Conservation (phyloP, 148 eudicot species). For the Salicornia ramosissima region DNA sequence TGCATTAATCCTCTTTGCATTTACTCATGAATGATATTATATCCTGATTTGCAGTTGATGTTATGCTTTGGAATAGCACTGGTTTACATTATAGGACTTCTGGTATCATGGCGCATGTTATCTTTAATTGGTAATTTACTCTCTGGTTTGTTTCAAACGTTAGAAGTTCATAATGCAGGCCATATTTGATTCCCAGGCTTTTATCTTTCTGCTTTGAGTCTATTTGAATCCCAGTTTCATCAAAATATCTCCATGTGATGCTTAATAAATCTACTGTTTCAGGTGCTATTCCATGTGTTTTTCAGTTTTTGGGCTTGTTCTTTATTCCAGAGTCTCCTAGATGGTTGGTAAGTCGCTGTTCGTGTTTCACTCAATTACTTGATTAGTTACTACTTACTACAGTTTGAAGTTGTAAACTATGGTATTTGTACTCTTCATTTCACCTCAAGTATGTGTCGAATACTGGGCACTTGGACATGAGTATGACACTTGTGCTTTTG, state of each 20-base stretch:
- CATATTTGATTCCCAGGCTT: too few species aligned
- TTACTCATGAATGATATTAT: neutral
- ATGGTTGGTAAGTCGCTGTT: slow-evolving; percentile 51
- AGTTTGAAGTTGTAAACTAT: neutral
- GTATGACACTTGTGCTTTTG: too few species aligned
- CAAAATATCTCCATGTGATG: neutral
- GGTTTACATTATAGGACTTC: slow-evolving; percentile 33
- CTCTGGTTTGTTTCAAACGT: neutral
- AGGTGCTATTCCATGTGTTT: slow-evolving; percentile 46
- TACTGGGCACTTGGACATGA: too few species aligned
- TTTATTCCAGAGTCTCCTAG: slow-evolving; percentile 72
- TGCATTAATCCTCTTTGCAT: neutral
- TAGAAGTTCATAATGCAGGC: neutral
- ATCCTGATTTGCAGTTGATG: slow-evolving; percentile 27
- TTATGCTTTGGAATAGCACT: slow-evolving; percentile 33
- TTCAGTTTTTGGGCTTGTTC: slow-evolving; percentile 43
- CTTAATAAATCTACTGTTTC: slow-evolving; percentile 14
- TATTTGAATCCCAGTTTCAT: neutral
- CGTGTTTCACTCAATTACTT: too few species aligned
- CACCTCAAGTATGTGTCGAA: too few species aligned
- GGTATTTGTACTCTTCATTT: too few species aligned
- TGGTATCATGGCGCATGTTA: slow-evolving; percentile 40
- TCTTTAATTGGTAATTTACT: slow-evolving; percentile 37
- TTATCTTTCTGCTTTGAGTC: too few species aligned
- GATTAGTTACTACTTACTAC: neutral